Conservation (phyloP, 805 yeast genomes). For the Debaryomyces hansenii region DNA sequence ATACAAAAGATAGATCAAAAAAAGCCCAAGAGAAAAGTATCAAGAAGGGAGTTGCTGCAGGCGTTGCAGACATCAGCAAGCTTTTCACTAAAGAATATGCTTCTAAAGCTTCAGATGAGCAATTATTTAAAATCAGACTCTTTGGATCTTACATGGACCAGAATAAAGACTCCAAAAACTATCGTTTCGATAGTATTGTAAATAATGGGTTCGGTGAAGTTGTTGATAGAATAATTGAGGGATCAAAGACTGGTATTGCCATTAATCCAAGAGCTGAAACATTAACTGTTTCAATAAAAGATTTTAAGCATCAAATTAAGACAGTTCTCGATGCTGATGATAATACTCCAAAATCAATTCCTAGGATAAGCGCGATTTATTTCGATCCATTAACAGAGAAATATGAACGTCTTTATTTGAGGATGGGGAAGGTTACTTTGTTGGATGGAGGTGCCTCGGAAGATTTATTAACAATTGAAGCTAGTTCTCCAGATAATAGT, state of each 20-base stretch:
- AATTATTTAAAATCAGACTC: conserved; percentile 68
- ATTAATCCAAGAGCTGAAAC: conserved; percentile 78
- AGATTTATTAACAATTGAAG: conserved; percentile 53
- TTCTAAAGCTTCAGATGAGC: conserved; percentile 61
- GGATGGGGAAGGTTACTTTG: conserved; percentile 50
- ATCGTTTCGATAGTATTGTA: conserved; percentile 10
- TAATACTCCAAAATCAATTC: conserved; percentile 42
- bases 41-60: conserved; percentile 83
- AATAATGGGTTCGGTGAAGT: conserved; percentile 87
- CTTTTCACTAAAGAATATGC: conserved; percentile 68
- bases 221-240: conserved; percentile 72
- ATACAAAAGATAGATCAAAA: conserved; percentile 23
- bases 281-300: conserved; percentile 69
- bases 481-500: conserved; percentile 51
- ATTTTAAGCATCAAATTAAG: conserved; percentile 51
- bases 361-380: conserved; percentile 62
- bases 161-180: conserved; percentile 23
- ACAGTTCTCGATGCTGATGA: conserved; percentile 18
- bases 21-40: conserved; percentile 40
- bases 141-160: conserved; percentile 65
- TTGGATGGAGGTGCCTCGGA: conserved; percentile 25
- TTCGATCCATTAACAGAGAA: conserved; percentile 63
- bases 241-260: conserved; percentile 75
- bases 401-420: conserved; percentile 61
- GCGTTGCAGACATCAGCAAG: conserved; percentile 82